These are phyloP conservation scores for Aspergillus carlsbadensis DNA, from an alignment of 495 filamentous ascomycete species.

Conservation along the genomic window DNA sequence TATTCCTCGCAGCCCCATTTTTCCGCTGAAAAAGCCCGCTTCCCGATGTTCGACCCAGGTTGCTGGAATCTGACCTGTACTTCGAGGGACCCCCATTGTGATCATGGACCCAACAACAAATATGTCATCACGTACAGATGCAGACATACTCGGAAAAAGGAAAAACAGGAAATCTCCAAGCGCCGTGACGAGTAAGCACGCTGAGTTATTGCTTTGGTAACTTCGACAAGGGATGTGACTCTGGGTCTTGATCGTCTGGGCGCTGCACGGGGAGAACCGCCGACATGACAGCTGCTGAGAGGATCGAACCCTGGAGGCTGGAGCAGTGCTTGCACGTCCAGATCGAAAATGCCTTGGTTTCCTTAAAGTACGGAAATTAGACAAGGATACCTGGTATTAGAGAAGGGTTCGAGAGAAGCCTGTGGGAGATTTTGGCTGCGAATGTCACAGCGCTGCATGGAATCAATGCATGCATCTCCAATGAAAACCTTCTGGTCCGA, in stretches of 20 bases:
- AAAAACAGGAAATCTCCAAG: neutral
- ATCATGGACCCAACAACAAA: neutral
- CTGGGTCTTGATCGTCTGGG: neutral
- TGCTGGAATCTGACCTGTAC: conserved; percentile 10
- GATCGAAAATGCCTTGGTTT: neutral
- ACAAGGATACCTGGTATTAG: conserved; percentile 3
- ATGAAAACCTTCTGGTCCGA: neutral
- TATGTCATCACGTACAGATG: neutral
- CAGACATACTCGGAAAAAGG: neutral
- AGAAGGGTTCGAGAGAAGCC: neutral
- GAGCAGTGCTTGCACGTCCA: neutral
- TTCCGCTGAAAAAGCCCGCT: neutral
- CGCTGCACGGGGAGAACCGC: conserved; percentile 13
- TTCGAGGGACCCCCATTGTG: neutral
- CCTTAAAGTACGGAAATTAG: neutral
- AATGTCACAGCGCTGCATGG: conserved; percentile 10
- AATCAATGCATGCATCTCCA: conserved; percentile 4
- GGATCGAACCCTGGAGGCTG: conserved; percentile 7
- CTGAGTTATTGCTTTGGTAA: neutral
- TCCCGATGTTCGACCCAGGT: conserved; percentile 3
- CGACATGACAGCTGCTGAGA: conserved; percentile 10
- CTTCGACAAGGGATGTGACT: neutral
- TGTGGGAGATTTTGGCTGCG: neutral
- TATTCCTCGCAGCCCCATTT: conserved; percentile 1
- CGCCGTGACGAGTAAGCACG: neutral